Conservation (phyloP, 2,329 filamentous ascomycete genomes). For the Ophiostoma himal-ulmi region DNA sequence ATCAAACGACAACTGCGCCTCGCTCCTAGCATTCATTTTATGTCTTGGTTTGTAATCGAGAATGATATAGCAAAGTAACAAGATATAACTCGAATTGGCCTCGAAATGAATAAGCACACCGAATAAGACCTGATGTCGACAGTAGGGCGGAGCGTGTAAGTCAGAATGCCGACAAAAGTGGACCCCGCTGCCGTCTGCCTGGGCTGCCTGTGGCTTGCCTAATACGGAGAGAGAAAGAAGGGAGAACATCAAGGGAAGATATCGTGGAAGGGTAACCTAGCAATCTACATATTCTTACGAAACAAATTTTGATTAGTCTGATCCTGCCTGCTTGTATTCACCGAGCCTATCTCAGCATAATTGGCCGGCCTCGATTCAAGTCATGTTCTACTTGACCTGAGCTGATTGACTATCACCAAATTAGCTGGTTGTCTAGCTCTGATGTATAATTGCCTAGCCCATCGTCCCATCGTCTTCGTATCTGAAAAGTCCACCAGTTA, state of each 20-base stretch:
- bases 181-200: not conserved
- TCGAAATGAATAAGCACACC: no score
- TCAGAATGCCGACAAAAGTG: not conserved
- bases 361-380: not conserved
- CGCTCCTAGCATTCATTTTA: not conserved
- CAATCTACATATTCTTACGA: no score
- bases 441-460: not conserved
- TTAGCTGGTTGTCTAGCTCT: not conserved
- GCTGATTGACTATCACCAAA: not conserved
- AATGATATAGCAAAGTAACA: no score
- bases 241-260: not conserved
- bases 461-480: not conserved
- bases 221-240: not conserved
- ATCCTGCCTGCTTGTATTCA: not conserved
- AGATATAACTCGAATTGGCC: no score
- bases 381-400: not conserved
- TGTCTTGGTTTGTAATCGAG: not conserved
- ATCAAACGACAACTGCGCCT: not conserved
- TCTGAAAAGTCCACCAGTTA: not conserved
- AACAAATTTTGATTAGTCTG: no score
- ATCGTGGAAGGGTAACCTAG: no score
- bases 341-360: not conserved
- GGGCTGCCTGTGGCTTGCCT: constrained; percentile 7
- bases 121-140: not conserved
- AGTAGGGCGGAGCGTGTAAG: constrained; percentile 1